Evolutionary conservation across 2,329 filamentous ascomycete genomes (phyloP).

Genomic region (Trichophyton simii): DNA sequence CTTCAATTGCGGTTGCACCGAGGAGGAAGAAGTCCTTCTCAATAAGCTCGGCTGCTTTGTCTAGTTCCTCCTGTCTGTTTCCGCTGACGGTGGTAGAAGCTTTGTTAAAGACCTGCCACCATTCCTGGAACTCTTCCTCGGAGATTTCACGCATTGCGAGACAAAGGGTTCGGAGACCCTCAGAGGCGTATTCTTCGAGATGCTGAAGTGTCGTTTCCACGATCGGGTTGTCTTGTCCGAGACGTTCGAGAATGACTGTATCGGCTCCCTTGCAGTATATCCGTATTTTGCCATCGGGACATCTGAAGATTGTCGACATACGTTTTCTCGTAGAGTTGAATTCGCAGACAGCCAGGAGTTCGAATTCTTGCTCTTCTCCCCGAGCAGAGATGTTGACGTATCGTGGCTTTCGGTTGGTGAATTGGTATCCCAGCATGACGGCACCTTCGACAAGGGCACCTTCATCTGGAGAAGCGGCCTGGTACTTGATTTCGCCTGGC

Average conservation of each 20-base stretch:
- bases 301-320: slow-evolving; percentile 96
- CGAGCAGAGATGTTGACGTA: slow-evolving; percentile 71
- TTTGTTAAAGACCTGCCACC: slow-evolving; percentile 74
- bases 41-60: slow-evolving; percentile 93
- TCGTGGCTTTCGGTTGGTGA: slow-evolving; percentile 77
- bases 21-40: slow-evolving; percentile 85
- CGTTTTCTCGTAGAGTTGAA: slow-evolving; percentile 96
- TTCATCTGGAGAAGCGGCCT: slow-evolving; percentile 93
- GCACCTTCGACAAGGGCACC: slow-evolving; percentile 93
- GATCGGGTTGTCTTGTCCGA: slow-evolving; percentile 70
- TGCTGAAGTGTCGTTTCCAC: slow-evolving; percentile 85
- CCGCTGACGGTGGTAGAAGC: slow-evolving; percentile 83
- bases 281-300: slow-evolving; percentile 86
- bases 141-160: slow-evolving; percentile 86
- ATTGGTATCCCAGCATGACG: slow-evolving; percentile 71
- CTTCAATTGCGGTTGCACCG: slow-evolving; percentile 93
- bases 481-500: slow-evolving; percentile 78
- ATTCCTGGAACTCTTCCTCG: slow-evolving; percentile 78
- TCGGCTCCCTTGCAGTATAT: slow-evolving; percentile 95
- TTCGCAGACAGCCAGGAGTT: slow-evolving; percentile 91
- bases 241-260: slow-evolving; percentile 87
- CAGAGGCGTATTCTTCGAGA: slow-evolving; percentile 95
- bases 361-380: slow-evolving; percentile 65
- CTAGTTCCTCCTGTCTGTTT: slow-evolving; percentile 83
- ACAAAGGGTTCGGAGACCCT: slow-evolving; percentile 88